These are phyloP conservation scores for Fagopyrum homotropicum DNA, from an alignment of 148 eudicot genomes.

Conservation along the genomic window DNA sequence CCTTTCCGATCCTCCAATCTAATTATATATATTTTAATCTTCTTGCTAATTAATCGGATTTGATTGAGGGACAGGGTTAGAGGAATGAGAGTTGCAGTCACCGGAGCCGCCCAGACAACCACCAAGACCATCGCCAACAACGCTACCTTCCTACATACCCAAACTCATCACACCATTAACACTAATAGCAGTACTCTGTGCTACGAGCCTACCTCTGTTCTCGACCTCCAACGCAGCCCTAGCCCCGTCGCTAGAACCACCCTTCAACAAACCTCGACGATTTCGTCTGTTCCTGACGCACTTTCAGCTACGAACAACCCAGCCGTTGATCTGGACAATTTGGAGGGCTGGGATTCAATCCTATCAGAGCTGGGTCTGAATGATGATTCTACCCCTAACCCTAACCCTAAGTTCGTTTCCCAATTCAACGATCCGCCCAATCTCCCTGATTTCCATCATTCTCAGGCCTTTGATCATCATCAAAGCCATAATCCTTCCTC, in stretches of 20 bases:
- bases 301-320: constrained; percentile 16
- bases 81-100: constrained; percentile 10
- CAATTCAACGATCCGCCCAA: constrained; percentile 25
- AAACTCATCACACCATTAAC: constrained; percentile 4
- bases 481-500: constrained; percentile 10
- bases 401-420: constrained; percentile 27
- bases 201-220: constrained; percentile 88
- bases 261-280: not conserved
- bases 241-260: constrained; percentile 24
- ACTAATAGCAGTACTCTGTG: constrained; percentile 12
- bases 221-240: constrained; percentile 70
- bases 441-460: constrained; percentile 40
- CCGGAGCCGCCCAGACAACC: constrained; percentile 9
- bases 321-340: constrained; percentile 47
- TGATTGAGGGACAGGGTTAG: not conserved
- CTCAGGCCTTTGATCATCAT: constrained; percentile 33
- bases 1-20: not conserved
- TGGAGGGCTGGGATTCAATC: constrained; percentile 84
- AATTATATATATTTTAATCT: not conserved
- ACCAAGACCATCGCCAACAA: constrained; percentile 19
- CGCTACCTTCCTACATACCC: constrained; percentile 13
- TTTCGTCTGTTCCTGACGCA: constrained; percentile 9
- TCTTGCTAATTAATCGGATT: not conserved
- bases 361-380: constrained; percentile 73
- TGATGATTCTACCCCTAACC: constrained; percentile 52